Base-by-base conservation (phyloP, 371 early-diverging fungal genomes). In the Mortierella sp. region DNA sequence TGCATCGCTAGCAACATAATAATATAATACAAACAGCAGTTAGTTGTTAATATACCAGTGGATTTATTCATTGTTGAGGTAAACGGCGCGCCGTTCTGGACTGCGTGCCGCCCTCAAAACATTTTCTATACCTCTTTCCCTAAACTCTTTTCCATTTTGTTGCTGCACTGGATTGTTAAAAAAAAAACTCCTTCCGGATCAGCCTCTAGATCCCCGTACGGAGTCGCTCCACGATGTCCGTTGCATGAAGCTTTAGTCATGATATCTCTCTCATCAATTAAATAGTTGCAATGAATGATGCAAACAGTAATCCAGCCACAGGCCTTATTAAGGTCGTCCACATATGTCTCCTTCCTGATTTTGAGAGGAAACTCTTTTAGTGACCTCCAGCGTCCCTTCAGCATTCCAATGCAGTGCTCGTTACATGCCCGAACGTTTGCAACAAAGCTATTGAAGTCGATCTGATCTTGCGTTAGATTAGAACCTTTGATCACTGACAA, bases 351-450 rank as follows among this genome's bases (percentile, higher is more conserved):
- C n/a, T 38, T 50, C 4, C 48, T 16, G 45, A 70, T 58, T 8
- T 43, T 8, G 38, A 58, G 15, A 38, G 65, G 59, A 1, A 64
- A 58, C 22, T 70, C 53, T 4, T 4, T 24, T 10, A 64, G 24
- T 2, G 24, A 48, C 45, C 21, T 50, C 50, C 64, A 70, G 2
- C 65, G 36, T 9, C 38, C 9, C 28, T 70, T 64, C 38, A 63
- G 45, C 21, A 70, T 70, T 15, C 70, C 70, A 58, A 70, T 64
- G 6, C n/a, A 21, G 19, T 70, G 58, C 52, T 70, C 70, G 28
- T 64, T 70, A 38, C 58, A 58, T 7, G 64, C 63, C 6, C 59
- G 59, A 22, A 58, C 59, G 48, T 70, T 28, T 4, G 65, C 58
- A 15, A 70, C n/a, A 15, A 47, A 70, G 2, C 41, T 45, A 64